Conservation (phyloP, 192 early-diverging fungal genomes). For the Linnemannia hyalina region DNA sequence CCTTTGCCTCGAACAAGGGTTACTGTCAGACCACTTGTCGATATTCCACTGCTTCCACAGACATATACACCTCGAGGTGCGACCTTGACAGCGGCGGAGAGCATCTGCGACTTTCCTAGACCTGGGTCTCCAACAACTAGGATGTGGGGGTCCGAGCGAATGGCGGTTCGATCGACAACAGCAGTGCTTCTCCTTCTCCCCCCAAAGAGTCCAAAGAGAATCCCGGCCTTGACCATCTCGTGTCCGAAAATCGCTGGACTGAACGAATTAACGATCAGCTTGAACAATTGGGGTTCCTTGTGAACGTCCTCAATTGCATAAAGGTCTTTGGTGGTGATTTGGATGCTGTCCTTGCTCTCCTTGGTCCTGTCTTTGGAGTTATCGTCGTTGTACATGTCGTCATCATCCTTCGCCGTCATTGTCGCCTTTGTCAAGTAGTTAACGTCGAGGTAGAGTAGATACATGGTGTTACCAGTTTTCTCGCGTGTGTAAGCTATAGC, state of each 20-base stretch:
- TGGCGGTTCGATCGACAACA: slow-evolving; percentile 60
- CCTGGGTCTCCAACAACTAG: slow-evolving; percentile 90
- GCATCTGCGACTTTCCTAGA: slow-evolving; percentile 88
- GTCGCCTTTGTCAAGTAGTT: slow-evolving; percentile 75
- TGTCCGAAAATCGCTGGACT: slow-evolving; percentile 88
- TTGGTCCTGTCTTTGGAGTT: slow-evolving; percentile 55
- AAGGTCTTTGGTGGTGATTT: slow-evolving; percentile 79
- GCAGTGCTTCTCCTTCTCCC: slow-evolving; percentile 52
- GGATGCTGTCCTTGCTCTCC: slow-evolving; percentile 70
- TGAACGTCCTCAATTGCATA: slow-evolving; percentile 77
- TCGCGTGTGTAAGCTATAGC: slow-evolving; percentile 32
- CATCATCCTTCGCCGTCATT: slow-evolving; percentile 48
- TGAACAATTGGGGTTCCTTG: slow-evolving; percentile 72
- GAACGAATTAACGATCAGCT: slow-evolving; percentile 82
- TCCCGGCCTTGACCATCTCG: slow-evolving; percentile 88
- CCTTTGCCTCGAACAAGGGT: slow-evolving; percentile 38
- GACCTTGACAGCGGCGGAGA: slow-evolving; percentile 85
- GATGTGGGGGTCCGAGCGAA: slow-evolving; percentile 79
- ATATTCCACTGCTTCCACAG: slow-evolving; percentile 42
- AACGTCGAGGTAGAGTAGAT: slow-evolving; percentile 78
- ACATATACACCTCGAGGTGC: slow-evolving; percentile 80
- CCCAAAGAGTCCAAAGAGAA: slow-evolving; percentile 84
- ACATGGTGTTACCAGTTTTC: slow-evolving; percentile 74
- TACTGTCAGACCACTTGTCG: slow-evolving; percentile 40
- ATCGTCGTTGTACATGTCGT: slow-evolving; percentile 34